These are phyloP conservation scores for Fusarium sacchari DNA, from an alignment of 2,329 filamentous ascomycete genomes.

Conservation along the genomic window DNA sequence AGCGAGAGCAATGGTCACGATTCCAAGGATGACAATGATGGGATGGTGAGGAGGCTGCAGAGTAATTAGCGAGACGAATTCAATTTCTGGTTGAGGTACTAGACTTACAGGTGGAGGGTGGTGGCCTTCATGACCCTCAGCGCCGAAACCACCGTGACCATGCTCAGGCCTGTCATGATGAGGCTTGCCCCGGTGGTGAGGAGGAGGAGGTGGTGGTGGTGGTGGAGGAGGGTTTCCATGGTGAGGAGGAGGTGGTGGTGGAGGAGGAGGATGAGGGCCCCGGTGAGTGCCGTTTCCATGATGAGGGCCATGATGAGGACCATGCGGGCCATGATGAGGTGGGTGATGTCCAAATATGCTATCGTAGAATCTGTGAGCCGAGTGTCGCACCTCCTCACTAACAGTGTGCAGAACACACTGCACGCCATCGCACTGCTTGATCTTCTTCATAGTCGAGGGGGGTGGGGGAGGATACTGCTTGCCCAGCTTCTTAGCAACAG, in stretches of 20 bases:
- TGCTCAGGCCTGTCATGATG: slow-evolving; percentile 40
- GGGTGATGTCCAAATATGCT: slow-evolving; percentile 27
- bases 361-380: slow-evolving; percentile 34
- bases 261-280: slow-evolving; percentile 36
- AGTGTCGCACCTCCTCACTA: slow-evolving; percentile 51
- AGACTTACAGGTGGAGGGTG: slow-evolving; percentile 35
- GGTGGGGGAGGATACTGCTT: slow-evolving; percentile 32
- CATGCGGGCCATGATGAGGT: slow-evolving; percentile 22
- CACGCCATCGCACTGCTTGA: slow-evolving; percentile 34
- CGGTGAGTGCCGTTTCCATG: slow-evolving; percentile 25
- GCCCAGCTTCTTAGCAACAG: slow-evolving; percentile 51
- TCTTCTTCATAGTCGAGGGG: slow-evolving; percentile 35
- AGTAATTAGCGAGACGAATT: background rate
- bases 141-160: slow-evolving; percentile 14
- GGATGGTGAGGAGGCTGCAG: slow-evolving; percentile 21
- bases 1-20: slow-evolving; percentile 39
- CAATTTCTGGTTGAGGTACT: background rate
- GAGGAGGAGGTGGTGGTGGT: slow-evolving; percentile 40
- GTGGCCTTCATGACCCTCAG: slow-evolving; percentile 20
- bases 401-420: slow-evolving; percentile 55
- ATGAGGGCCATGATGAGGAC: slow-evolving; percentile 25
- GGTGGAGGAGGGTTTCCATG: slow-evolving; percentile 36
- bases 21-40: slow-evolving; percentile 39
- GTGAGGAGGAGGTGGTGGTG: slow-evolving; percentile 27
- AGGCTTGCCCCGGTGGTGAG: slow-evolving; percentile 32